Evolutionary conservation across 352 stramenopile genomes (phyloP).

Genomic region (Globisporangium echinulatum): DNA sequence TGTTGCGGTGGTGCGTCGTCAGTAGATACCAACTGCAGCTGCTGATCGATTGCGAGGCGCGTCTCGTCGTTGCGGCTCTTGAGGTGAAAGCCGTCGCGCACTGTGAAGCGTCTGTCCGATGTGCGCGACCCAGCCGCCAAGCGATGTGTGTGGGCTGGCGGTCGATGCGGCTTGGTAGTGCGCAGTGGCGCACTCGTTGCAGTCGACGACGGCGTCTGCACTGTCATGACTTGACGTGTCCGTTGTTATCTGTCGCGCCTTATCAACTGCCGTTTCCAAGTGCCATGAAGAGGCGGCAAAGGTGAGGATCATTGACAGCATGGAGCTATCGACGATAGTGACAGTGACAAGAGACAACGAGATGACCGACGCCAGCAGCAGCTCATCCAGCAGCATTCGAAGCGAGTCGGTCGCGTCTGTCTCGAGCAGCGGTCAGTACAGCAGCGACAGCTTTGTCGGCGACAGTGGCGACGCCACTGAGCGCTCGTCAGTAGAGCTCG

Average conservation of each 20-base stretch:
- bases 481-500: too few relatives aligned
- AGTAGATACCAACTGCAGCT: conserved; percentile 11
- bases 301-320: too few relatives aligned
- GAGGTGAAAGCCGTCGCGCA: conserved; percentile 70
- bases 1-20: neutral
- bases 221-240: neutral
- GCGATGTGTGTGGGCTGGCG: neutral
- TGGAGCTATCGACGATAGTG: too few relatives aligned
- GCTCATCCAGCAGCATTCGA: neutral
- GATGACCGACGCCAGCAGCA: neutral
- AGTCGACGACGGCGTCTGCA: neutral
- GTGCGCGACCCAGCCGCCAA: neutral
- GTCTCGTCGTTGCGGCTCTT: conserved; percentile 49
- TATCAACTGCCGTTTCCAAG: too few relatives aligned
- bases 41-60: conserved; percentile 32
- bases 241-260: too few relatives aligned
- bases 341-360: too few relatives aligned
- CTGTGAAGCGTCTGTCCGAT: conserved; percentile 42
- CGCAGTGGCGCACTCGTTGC: neutral
- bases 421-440: conserved; percentile 1
- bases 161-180: neutral
- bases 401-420: neutral
- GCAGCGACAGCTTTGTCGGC: conserved; percentile 8
- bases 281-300: too few relatives aligned
- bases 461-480: conserved; percentile 2